Evolutionary conservation across 495 filamentous ascomycete species (phyloP).

Genomic region (Aspergillus diversus): DNA sequence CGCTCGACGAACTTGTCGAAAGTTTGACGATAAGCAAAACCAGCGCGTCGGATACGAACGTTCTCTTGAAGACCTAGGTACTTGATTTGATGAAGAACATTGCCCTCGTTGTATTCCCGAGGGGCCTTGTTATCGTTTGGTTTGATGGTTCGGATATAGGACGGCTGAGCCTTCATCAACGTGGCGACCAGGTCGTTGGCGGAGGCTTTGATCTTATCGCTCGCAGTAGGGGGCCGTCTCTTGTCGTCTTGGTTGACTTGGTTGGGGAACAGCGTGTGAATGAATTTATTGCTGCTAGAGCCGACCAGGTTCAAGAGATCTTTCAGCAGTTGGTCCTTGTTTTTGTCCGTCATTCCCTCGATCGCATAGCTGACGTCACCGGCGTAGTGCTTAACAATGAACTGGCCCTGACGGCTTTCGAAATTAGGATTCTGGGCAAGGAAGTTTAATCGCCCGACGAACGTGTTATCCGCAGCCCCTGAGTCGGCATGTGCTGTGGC

Average conservation of each 20-base stretch:
- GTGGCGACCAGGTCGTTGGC: constrained; percentile 95
- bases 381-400: constrained; percentile 98
- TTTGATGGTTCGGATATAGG: constrained; percentile 99
- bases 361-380: constrained; percentile 96
- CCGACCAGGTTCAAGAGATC: constrained; percentile 88
- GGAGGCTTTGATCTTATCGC: constrained; percentile 95
- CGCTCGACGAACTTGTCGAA: constrained; percentile 99
- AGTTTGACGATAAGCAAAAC: constrained; percentile 96
- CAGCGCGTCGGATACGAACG: constrained; percentile 93
- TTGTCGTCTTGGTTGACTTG: constrained; percentile 96
- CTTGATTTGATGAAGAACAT: constrained; percentile 98
- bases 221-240: constrained; percentile 89
- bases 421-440: constrained; percentile 89
- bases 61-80: constrained; percentile 99
- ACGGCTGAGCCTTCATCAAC: constrained; percentile 94
- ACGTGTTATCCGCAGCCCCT: constrained; percentile 90
- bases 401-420: constrained; percentile 89
- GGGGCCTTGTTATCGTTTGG: constrained; percentile 98
- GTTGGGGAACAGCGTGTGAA: constrained; percentile 87
- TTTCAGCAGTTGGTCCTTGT: constrained; percentile 97
- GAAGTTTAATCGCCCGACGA: constrained; percentile 87
- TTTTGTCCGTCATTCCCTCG: constrained; percentile 98
- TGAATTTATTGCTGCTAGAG: constrained; percentile 79
- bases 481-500: constrained; percentile 96
- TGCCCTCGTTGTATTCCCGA: constrained; percentile 84